Evolutionary conservation across 495 filamentous ascomycete genomes (phyloP).

Genomic region (Penicillium paradoxum): DNA sequence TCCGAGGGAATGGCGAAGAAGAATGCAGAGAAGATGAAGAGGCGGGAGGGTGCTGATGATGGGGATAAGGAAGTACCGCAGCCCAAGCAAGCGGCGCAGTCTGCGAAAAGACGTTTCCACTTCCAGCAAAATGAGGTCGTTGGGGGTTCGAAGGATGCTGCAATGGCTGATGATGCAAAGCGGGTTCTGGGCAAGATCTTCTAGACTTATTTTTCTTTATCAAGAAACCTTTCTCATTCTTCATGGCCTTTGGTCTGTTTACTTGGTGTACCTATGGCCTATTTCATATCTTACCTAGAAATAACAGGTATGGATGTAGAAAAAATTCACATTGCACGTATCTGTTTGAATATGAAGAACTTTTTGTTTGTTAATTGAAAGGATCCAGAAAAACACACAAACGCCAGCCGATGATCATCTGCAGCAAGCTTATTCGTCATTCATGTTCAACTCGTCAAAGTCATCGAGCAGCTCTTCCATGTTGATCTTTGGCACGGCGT

Average conservation of each 20-base stretch:
- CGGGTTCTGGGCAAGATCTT: slow-evolving; percentile 82
- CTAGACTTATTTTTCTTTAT: slow-evolving; percentile 13
- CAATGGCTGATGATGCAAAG: slow-evolving; percentile 62
- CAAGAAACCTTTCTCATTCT: neutral
- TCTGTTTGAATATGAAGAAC: slow-evolving; percentile 11
- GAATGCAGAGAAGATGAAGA: slow-evolving; percentile 55
- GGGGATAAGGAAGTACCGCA: slow-evolving; percentile 12
- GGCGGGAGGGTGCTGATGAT: slow-evolving; percentile 20
- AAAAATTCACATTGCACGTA: slow-evolving; percentile 7
- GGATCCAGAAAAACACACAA: slow-evolving; percentile 14
- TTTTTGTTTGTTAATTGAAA: slow-evolving; percentile 14
- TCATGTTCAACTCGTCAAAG: slow-evolving; percentile 59
- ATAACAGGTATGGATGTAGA: too few species aligned
- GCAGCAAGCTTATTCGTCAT: slow-evolving; percentile 40
- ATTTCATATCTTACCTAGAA: neutral
- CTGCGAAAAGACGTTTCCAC: slow-evolving; percentile 61
- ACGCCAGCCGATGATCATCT: slow-evolving; percentile 30
- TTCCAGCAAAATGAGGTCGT: slow-evolving; percentile 71
- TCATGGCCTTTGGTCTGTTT: neutral
- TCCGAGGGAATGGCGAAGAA: slow-evolving; percentile 63
- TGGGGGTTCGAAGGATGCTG: slow-evolving; percentile 39
- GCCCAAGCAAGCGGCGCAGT: slow-evolving; percentile 17
- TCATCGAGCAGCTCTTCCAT: slow-evolving; percentile 86
- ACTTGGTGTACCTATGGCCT: neutral
- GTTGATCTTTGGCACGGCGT: slow-evolving; percentile 59